Base-by-base conservation (phyloP, 2,329 filamentous ascomycete species). In the Thielaviopsis ethacetica region DNA sequence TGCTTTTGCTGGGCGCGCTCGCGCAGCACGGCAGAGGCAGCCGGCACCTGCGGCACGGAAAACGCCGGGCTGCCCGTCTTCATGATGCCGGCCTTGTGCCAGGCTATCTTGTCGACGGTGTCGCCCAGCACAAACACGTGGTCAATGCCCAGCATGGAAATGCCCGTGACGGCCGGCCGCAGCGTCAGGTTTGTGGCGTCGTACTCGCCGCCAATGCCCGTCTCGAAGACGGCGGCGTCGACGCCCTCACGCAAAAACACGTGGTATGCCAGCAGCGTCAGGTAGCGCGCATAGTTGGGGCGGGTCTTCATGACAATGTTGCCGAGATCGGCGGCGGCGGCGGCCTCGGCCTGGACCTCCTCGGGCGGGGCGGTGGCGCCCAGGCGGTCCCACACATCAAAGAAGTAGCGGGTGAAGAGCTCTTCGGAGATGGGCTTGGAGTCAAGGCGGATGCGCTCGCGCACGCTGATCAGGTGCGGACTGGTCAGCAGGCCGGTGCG, bases 11-110 rank as follows among this genome's bases (percentile, higher is more conserved):
- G 61, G 0, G 83, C 83, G 51, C 82, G 70, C 4, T 71, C 63
- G 44, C 68, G 64, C 30, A 84, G 64, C 0, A 82, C 77, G 24
- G 69, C 65, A 13, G 71, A 67, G 1, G 75, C 75, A 1, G 66
- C 71, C 1, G 72, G 67, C 0, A 75, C 68, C 66, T 84, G 82
- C 27, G 74, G 69, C 4, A 81, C 71, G 0, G 79, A 81, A 55
- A 85, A 84, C 2, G 80, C 80, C 19, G 76, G 74, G 10, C 74
- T 73, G 0, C 77, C 79, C 0, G 66, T 59, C 69, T 86, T 86
- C 72, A 86, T 81, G 60, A 88, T 84, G 1, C 84, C 85, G 1
- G 82, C 80, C 69, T 88, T 88, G 69, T 88, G 83, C 84, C 84
- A 87, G 0, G 84, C 82, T 62, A 88, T 86, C 68, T 81, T 75